A percentile compares a stretch with the other conserved stretches of the same genome.
These are phyloP conservation scores for apple (Malus domestica) DNA, from an alignment of 306 rosid species.

Conservation along the genomic window DNA sequence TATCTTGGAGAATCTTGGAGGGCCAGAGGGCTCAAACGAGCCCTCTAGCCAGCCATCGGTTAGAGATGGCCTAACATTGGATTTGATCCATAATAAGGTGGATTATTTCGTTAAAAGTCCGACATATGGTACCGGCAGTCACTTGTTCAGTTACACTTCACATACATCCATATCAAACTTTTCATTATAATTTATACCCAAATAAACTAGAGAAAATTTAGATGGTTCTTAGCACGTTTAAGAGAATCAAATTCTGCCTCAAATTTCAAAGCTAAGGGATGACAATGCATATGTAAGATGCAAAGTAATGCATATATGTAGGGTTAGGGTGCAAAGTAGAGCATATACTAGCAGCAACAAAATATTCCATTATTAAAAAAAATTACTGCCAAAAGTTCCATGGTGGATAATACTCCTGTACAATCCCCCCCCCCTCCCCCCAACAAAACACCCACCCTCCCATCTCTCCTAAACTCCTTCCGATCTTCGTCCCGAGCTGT, in stretches of 20 bases:
- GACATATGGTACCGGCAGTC: neutral
- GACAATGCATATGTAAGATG: conserved; percentile 7
- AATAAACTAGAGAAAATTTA: neutral
- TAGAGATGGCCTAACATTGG: too few relatives aligned
- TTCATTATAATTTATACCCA: neutral
- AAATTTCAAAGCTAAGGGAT: neutral
- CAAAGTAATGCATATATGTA: neutral
- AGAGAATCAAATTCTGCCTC: conserved; percentile 8
- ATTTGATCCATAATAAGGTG: neutral
- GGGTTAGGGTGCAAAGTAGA: neutral
- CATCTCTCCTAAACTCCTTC: neutral
- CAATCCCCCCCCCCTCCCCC: too few relatives aligned
- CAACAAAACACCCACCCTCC: neutral
- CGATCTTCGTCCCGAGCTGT: neutral
- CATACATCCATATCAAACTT: neutral
- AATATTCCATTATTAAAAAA: neutral
- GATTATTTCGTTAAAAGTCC: neutral
- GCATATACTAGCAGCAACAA: neutral
- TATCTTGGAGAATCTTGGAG: too few relatives aligned
- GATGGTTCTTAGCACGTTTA: neutral
- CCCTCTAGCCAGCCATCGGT: too few relatives aligned
- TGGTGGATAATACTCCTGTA: too few relatives aligned
- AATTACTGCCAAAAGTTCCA: too few relatives aligned
- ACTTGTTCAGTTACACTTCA: neutral
- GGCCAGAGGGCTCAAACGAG: too few relatives aligned